A percentile compares a stretch with the other conserved stretches of the same genome.
Conservation (phyloP, 495 filamentous ascomycete species). For the Annulohypoxylon stygium region DNA sequence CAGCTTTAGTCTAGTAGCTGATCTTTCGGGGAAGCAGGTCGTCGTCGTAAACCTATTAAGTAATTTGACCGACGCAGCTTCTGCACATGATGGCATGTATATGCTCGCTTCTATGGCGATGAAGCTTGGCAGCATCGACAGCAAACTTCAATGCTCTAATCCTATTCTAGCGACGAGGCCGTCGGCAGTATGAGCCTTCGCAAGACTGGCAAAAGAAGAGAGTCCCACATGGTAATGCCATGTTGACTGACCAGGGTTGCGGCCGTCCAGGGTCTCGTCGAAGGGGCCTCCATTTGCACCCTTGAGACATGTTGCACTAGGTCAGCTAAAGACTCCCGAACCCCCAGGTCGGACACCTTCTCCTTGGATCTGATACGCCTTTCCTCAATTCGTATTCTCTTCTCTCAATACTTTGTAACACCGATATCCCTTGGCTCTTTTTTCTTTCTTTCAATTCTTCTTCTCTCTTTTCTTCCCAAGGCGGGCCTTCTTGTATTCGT, state of each 20-base stretch:
- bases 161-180: conserved; percentile 7
- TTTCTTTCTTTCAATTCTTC: conserved; percentile 48
- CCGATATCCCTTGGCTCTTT: conserved; percentile 41
- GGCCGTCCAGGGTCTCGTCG: conserved; percentile 39
- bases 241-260: conserved; percentile 24
- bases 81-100: background rate
- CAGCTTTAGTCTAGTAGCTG: conserved; percentile 3
- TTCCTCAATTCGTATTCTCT: conserved; percentile 47
- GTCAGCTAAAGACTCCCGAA: conserved; percentile 44
- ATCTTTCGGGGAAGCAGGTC: background rate
- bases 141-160: background rate
- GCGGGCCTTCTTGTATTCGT: conserved; percentile 49
- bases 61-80: background rate
- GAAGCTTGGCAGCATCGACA: background rate
- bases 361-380: conserved; percentile 52
- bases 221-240: conserved; percentile 28
- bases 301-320: conserved; percentile 53
- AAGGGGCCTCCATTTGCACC: conserved; percentile 53
- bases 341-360: conserved; percentile 43
- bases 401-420: conserved; percentile 47
- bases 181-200: conserved; percentile 12
- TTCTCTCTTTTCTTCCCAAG: conserved; percentile 42
- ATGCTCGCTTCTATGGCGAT: background rate
- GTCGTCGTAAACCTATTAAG: background rate
- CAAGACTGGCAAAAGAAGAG: conserved; percentile 1